A percentile compares a stretch with the other conserved stretches of the same genome.
phyloP scores from a whole-genome alignment of 2,329 filamentous ascomycete genomes.

The Fusarium austroafricanum region DNA sequence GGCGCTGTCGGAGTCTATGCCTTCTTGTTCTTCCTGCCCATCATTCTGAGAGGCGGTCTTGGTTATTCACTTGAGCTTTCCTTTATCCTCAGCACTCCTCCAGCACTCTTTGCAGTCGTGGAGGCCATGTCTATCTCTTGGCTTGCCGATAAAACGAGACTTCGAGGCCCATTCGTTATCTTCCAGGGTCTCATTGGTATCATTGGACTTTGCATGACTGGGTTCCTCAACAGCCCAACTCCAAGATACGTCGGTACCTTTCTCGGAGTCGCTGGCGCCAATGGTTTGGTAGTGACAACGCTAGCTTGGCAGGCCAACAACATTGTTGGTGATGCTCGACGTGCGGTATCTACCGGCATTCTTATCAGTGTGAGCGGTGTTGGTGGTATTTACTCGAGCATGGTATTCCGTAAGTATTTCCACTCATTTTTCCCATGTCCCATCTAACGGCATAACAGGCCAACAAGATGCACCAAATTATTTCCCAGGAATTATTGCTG shows the following conservation, averaged over 20 bases:
- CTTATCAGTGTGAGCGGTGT: constrained; percentile 31
- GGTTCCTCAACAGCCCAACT: constrained; percentile 4
- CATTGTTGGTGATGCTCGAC: constrained; percentile 23
- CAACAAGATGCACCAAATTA: constrained; percentile 35
- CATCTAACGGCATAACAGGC: neutral
- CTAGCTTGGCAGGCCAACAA: constrained; percentile 35
- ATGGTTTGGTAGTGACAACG: constrained; percentile 13
- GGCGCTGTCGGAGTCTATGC: constrained; percentile 33
- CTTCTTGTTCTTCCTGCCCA: constrained; percentile 17
- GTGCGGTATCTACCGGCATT: constrained; percentile 26
- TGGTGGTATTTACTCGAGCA: constrained; percentile 32
- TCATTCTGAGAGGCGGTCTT: constrained; percentile 21
- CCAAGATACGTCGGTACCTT: constrained; percentile 31
- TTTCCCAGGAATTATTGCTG: constrained; percentile 18
- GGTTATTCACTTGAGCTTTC: constrained; percentile 28
- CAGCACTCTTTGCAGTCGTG: constrained; percentile 11
- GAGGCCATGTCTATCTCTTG: constrained; percentile 31
- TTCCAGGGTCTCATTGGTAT: constrained; percentile 33
- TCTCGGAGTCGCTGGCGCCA: constrained; percentile 21
- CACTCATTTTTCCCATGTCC: accelerated
- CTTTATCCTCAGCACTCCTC: constrained; percentile 15
- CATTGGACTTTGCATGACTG: constrained; percentile 30
- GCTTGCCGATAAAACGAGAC: constrained; percentile 20
- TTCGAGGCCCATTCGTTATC: constrained; percentile 26
- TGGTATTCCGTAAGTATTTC: constrained; percentile 28